Evolutionary conservation across 108 stramenopile genomes (phyloP), one percentile per base, ranked within the genome.

Genomic region (Stephanodiscus minutulus): DNA sequence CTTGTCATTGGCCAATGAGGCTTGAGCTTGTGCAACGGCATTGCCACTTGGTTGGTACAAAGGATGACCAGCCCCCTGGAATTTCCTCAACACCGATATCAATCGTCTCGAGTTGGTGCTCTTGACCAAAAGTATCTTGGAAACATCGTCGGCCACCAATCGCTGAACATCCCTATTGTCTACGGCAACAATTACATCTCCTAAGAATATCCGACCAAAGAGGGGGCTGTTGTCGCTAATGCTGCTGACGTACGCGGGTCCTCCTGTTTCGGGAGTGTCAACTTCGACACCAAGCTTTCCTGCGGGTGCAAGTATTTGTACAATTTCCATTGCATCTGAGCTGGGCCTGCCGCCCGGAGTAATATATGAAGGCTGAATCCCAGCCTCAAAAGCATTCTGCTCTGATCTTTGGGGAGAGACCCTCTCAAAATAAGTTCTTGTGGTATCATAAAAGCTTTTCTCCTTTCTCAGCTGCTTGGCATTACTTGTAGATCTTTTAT

Each of bases 141-240:
- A 20, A 28, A 70, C 58, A 47, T 70, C 58, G 9, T 49, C 43
- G 2, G 69, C 69, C 44, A 56, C 47, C 43, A 70, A 25, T 28
- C 13, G 25, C 44, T 61, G 69, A 28, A 70, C 69, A 53, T 92
- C 88, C n/a, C 80, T 68, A 52, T 84, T 76, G 54, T 92, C 87
- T 65, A 92, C 87, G 43, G 87, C 85, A 17, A 89, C 62, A 53
- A 92, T 87, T 13, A 78, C 66, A 59, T 92, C 91, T n/a, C 88
- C 91, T 5, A 78, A 57, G n/a, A 48, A 55, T 5, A 92, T 22
- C 46, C 66, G 61, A 24, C 84, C 87, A 52, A 74, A 59, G 20
- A 92, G 49, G 1, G 83, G 68, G 64, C 82, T 81, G 6, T 48
- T 62, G 3, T 67, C 46, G 20, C 86, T 85, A n/a, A 92, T 77